Evolutionary conservation across 2,329 filamentous ascomycete species (phyloP).

Genomic region (Venturiaceae sp.): DNA sequence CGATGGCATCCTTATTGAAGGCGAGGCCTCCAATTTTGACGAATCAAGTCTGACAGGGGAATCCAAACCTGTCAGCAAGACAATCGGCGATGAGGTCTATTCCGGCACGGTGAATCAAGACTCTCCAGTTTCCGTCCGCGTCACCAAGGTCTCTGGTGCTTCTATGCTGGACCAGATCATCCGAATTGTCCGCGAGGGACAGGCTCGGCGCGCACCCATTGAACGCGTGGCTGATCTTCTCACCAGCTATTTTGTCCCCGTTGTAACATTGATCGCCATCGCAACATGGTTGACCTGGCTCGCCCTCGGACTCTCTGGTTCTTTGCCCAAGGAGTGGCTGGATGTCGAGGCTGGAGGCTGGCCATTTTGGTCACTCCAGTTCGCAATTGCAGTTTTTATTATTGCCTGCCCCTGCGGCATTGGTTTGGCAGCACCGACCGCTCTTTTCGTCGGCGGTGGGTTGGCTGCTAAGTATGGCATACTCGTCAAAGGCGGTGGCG

Average conservation of each 20-base stretch:
- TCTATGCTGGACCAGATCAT: conserved; percentile 79
- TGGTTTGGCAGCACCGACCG: conserved; percentile 76
- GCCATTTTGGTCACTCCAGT: conserved; percentile 66
- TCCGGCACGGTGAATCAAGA: conserved; percentile 68
- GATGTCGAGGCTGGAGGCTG: conserved; percentile 49
- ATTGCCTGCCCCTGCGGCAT: conserved; percentile 80
- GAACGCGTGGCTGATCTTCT: conserved; percentile 64
- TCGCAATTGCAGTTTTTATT: conserved; percentile 80
- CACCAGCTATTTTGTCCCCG: conserved; percentile 68
- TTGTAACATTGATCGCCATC: conserved; percentile 59
- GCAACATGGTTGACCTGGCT: conserved; percentile 66
- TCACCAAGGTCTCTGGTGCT: conserved; percentile 55
- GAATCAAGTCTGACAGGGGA: conserved; percentile 86
- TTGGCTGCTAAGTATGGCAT: conserved; percentile 73
- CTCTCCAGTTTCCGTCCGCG: conserved; percentile 48
- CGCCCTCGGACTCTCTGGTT: conserved; percentile 48
- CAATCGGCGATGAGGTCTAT: conserved; percentile 53
- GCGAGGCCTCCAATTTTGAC: conserved; percentile 64
- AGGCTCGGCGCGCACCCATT: conserved; percentile 65
- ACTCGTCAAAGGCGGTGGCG: conserved; percentile 72
- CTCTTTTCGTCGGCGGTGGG: conserved; percentile 71
- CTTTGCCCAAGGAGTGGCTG: conserved; percentile 47
- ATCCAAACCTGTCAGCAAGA: conserved; percentile 57
- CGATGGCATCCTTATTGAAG: conserved; percentile 55
- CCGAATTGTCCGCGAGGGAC: conserved; percentile 65